Conservation (phyloP, 257 asterid genomes). For the Solanum sitiens region DNA sequence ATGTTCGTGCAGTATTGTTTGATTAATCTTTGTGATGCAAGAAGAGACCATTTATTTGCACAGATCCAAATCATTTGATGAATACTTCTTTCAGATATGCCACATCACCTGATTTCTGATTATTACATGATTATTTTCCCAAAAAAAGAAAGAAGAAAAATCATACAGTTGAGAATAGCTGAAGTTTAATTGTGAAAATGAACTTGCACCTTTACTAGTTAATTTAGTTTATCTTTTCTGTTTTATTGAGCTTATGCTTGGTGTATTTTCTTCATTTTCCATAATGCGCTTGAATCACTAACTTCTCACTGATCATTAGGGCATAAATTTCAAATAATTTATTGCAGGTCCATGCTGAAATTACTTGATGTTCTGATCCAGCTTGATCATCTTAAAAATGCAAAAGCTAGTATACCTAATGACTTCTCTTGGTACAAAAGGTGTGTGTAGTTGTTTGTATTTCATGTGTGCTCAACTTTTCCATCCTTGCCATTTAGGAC, state of each 20-base stretch:
- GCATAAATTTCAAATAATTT: neutral
- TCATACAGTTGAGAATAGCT: neutral
- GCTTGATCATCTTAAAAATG: constrained; percentile 98
- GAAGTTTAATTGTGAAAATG: neutral
- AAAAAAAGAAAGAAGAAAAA: neutral
- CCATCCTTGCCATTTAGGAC: neutral
- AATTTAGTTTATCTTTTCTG: neutral
- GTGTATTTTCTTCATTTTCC: neutral
- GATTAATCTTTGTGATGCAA: neutral
- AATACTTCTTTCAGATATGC: neutral
- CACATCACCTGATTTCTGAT: neutral
- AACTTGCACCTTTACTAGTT: neutral
- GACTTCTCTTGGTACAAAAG: constrained; percentile 99
- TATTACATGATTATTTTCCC: neutral
- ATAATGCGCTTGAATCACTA: neutral
- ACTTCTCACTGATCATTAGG: constrained; percentile 1
- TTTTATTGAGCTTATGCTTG: neutral
- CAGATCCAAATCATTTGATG: neutral
- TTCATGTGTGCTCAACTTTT: neutral
- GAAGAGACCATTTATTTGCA: neutral
- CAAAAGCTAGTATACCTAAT: constrained; percentile 98
- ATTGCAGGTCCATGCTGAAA: constrained; percentile 92
- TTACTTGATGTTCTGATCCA: constrained; percentile 88
- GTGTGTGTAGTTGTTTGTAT: constrained; percentile 7
- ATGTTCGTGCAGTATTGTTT: neutral